phyloP scores from a whole-genome alignment of 169 alveolate genomes.

The Plasmodium gaboni region DNA sequence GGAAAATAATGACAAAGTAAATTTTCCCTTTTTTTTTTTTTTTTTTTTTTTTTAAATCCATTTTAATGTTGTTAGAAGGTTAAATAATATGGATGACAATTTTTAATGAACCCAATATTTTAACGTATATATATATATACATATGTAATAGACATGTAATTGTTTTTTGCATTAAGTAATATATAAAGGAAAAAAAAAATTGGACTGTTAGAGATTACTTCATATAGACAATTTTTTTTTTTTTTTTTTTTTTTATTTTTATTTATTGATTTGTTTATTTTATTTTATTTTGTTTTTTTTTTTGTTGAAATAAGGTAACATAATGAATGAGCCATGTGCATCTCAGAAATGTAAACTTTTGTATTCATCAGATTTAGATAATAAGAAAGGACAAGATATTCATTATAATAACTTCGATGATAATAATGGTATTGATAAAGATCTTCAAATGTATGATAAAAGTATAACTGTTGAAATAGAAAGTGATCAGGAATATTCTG shows the following conservation, averaged over 20 bases:
- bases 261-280: no score
- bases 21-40: constrained; percentile 7
- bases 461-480: constrained; percentile 51
- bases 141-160: constrained; percentile 23
- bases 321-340: constrained; percentile 25
- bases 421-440: neutral
- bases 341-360: constrained; percentile 9
- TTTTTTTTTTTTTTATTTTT: no score
- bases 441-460: constrained; percentile 27
- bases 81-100: constrained; percentile 22
- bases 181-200: neutral
- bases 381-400: constrained; percentile 5
- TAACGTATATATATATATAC: constrained; percentile 24
- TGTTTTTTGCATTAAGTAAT: constrained; percentile 27
- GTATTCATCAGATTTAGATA: constrained; percentile 8
- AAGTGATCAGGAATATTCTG: constrained; percentile 47
- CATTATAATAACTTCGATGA: constrained; percentile 1
- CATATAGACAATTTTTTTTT: no score
- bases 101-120: constrained; percentile 38
- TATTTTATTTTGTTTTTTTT: constrained; percentile 1
- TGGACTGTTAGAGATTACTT: neutral
- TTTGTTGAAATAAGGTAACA: constrained; percentile 16
- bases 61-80: constrained; percentile 15
- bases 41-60: constrained; percentile 38
- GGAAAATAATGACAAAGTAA: neutral